These are phyloP conservation scores for Lasiodiplodia sp. DNA, from an alignment of 2,329 filamentous ascomycete genomes.

Conservation along the genomic window DNA sequence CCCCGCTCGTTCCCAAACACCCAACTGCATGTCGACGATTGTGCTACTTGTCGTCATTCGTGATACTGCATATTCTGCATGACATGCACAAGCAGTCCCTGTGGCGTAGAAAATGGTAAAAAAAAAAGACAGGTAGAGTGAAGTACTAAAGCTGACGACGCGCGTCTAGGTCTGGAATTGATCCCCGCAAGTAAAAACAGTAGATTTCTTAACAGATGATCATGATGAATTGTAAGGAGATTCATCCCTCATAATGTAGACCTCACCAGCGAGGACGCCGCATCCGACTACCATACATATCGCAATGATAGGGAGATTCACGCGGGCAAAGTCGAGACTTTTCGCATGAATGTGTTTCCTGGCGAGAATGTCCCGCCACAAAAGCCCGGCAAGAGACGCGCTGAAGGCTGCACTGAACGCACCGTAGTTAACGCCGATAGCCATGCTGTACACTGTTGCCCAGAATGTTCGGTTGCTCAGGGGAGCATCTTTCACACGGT, in stretches of 20 bases:
- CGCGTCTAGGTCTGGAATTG: too few species aligned
- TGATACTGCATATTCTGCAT: too few species aligned
- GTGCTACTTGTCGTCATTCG: too few species aligned
- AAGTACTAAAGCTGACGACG: too few species aligned
- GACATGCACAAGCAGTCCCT: too few species aligned
- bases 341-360: background rate
- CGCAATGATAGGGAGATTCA: background rate
- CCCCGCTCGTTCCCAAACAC: too few species aligned
- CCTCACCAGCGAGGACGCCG: background rate
- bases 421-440: background rate
- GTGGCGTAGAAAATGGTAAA: too few species aligned
- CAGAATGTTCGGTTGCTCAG: background rate
- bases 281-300: background rate
- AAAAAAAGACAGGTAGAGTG: too few species aligned
- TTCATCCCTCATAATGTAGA: background rate
- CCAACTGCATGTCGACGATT: too few species aligned
- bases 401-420: background rate
- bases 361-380: background rate
- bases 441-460: background rate
- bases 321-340: background rate
- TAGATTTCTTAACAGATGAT: background rate
- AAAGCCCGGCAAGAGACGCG: background rate
- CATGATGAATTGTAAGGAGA: background rate
- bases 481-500: background rate
- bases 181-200: too few species aligned